phyloP scores from a whole-genome alignment of 768 basidiomycete genomes.

The Strobilomyces confusus region DNA sequence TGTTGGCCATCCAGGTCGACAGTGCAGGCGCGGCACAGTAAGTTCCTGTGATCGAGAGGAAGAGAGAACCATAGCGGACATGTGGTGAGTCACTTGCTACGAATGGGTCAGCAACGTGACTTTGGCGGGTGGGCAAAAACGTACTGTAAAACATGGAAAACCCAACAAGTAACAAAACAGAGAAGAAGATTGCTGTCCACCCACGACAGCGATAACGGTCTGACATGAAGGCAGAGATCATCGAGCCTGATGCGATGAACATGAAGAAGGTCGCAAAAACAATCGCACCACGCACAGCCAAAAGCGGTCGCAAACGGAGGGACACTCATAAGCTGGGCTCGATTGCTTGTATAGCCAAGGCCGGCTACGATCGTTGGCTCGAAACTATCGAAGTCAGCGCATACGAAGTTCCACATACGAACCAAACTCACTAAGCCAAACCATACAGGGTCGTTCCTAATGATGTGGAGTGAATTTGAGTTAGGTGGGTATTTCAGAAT shows the following conservation, averaged over 20 bases:
- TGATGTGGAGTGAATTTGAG: not conserved
- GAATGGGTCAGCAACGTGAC: not conserved
- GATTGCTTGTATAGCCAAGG: constrained; percentile 51
- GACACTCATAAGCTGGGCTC: constrained; percentile 62
- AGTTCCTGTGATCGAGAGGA: constrained; percentile 50
- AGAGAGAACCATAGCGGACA: constrained; percentile 52
- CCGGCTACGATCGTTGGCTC: constrained; percentile 65
- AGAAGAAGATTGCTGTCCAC: constrained; percentile 41
- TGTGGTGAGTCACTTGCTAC: constrained; percentile 30
- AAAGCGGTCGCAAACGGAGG: constrained; percentile 52
- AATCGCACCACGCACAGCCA: constrained; percentile 33
- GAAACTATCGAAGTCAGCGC: constrained; percentile 47
- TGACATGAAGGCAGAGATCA: constrained; percentile 44
- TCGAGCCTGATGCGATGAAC: constrained; percentile 28
- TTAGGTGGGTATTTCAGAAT: not conserved
- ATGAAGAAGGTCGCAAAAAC: not conserved
- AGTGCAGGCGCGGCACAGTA: constrained; percentile 53
- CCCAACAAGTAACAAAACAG: constrained; percentile 42
- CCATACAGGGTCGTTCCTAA: constrained; percentile 17
- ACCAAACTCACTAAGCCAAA: constrained; percentile 22
- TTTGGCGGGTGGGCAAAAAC: constrained; percentile 6
- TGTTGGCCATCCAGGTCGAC: constrained; percentile 60
- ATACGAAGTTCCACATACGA: constrained; percentile 19
- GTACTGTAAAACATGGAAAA: constrained; percentile 55
- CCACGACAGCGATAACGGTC: constrained; percentile 53